Conservation (phyloP, 2,329 filamentous ascomycete species). For the Beauveria caledonica region DNA sequence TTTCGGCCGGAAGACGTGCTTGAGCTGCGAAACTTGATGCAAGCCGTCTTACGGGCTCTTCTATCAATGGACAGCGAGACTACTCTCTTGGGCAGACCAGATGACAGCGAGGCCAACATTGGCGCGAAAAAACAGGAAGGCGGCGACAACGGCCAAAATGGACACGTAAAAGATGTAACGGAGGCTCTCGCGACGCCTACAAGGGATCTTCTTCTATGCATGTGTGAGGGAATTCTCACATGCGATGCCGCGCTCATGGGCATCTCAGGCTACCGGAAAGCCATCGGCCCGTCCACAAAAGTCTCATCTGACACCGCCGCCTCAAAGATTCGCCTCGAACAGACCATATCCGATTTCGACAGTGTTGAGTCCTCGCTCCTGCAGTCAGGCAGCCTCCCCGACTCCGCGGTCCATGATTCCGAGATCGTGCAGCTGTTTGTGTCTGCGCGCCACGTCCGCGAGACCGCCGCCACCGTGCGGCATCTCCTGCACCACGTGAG, state of each 20-base stretch:
- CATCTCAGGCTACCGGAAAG: slow-evolving; percentile 40
- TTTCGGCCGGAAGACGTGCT: slow-evolving; percentile 42
- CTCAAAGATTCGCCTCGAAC: slow-evolving; percentile 31
- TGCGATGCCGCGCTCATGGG: slow-evolving; percentile 48
- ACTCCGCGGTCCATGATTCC: slow-evolving; percentile 37
- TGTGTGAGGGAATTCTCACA: slow-evolving; percentile 34
- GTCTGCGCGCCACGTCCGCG: slow-evolving; percentile 46
- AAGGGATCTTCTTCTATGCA: slow-evolving; percentile 35
- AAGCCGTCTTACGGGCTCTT: slow-evolving; percentile 45
- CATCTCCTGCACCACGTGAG: slow-evolving; percentile 38
- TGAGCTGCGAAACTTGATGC: slow-evolving; percentile 44
- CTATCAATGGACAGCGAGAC: slow-evolving; percentile 44
- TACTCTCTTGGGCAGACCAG: slow-evolving; percentile 31
- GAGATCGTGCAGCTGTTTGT: slow-evolving; percentile 46
- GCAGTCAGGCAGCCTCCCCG: slow-evolving; percentile 34
- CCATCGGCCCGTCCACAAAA: slow-evolving; percentile 35
- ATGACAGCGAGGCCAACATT: slow-evolving; percentile 14
- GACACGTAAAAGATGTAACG: slow-evolving; percentile 6
- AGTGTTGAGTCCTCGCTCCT: slow-evolving; percentile 38
- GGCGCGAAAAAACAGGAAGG: slow-evolving; percentile 4
- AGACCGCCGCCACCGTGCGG: slow-evolving; percentile 40
- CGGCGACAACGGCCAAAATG: neutral
- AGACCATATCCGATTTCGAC: slow-evolving; percentile 38
- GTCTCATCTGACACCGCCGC: slow-evolving; percentile 34
- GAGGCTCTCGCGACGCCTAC: slow-evolving; percentile 36